Evolutionary conservation across 441 rosid genomes (phyloP).

Genomic region (Gossypium davidsonii): DNA sequence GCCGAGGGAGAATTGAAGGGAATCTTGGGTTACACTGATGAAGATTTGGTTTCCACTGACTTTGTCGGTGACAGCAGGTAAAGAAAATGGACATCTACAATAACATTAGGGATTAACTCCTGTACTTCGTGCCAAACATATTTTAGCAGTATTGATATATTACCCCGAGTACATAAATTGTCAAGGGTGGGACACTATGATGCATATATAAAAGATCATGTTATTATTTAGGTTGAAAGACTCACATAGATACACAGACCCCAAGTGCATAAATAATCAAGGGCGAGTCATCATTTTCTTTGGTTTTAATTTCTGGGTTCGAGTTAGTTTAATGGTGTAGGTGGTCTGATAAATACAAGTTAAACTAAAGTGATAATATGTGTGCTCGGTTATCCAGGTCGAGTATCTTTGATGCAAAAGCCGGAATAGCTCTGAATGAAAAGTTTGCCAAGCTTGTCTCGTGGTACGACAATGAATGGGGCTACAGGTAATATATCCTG

Average conservation of each 20-base stretch:
- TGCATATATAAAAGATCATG: neutral
- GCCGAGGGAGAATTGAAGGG: constrained; percentile 59
- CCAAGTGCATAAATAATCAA: too few relatives aligned
- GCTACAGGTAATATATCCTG: constrained; percentile 41
- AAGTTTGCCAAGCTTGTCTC: constrained; percentile 44
- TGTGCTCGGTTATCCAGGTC: constrained; percentile 31
- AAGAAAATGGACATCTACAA: neutral
- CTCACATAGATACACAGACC: neutral
- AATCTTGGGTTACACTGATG: constrained; percentile 56
- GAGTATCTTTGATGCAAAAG: constrained; percentile 69
- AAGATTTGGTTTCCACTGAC: constrained; percentile 65
- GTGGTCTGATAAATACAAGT: neutral
- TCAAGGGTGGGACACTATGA: neutral
- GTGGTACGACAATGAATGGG: constrained; percentile 73
- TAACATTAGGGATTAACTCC: neutral
- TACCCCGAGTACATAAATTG: neutral
- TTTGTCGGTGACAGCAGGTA: constrained; percentile 62
- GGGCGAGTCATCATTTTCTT: too few relatives aligned
- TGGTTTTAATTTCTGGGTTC: neutral
- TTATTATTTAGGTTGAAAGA: neutral
- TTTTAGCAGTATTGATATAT: neutral
- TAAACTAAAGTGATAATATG: neutral
- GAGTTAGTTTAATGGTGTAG: neutral
- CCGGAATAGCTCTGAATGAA: constrained; percentile 57
- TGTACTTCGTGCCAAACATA: neutral